These are phyloP conservation scores for Phlebopus sp. DNA, from an alignment of 1,284 basidiomycete species.

Conservation along the genomic window DNA sequence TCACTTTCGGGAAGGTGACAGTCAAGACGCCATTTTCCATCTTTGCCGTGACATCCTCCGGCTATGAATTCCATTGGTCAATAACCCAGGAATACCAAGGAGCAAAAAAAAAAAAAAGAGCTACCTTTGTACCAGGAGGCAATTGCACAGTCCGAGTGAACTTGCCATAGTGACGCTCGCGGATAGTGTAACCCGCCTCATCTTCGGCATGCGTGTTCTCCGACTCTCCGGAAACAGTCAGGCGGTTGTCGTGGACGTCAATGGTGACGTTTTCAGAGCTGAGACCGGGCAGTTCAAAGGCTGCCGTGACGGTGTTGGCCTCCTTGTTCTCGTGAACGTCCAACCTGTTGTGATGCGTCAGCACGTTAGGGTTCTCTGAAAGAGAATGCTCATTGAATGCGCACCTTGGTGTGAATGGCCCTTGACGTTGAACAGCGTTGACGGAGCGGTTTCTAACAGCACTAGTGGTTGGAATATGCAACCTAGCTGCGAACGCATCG, in stretches of 20 bases:
- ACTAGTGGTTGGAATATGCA: neutral
- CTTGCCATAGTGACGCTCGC: slow-evolving; percentile 36
- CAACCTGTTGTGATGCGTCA: slow-evolving; percentile 20
- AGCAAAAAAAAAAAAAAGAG: neutral
- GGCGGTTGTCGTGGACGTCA: slow-evolving; percentile 35
- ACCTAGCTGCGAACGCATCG: slow-evolving; percentile 34
- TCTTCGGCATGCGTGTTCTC: slow-evolving; percentile 26
- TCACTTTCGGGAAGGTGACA: slow-evolving; percentile 29
- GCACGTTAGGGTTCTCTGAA: too few relatives aligned
- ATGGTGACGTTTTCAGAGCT: slow-evolving; percentile 40
- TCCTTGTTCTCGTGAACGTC: slow-evolving; percentile 35
- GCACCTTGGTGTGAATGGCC: too few relatives aligned
- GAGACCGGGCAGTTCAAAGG: slow-evolving; percentile 45
- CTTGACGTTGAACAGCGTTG: too few relatives aligned
- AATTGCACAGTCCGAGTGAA: slow-evolving; percentile 37
- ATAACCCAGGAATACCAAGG: neutral
- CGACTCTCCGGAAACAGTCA: slow-evolving; percentile 38
- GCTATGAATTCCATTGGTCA: neutral
- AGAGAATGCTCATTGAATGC: too few relatives aligned
- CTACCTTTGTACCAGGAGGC: slow-evolving; percentile 37
- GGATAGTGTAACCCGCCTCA: slow-evolving; percentile 33
- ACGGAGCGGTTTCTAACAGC: too few relatives aligned
- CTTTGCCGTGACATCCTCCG: slow-evolving; percentile 12
- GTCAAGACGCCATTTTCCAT: slow-evolving; percentile 31
- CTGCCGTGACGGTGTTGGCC: slow-evolving; percentile 36